A percentile compares a stretch with the other conserved stretches of the same genome.
phyloP scores from a whole-genome alignment of 208 protist species.

The Leishmania aethiopica region DNA sequence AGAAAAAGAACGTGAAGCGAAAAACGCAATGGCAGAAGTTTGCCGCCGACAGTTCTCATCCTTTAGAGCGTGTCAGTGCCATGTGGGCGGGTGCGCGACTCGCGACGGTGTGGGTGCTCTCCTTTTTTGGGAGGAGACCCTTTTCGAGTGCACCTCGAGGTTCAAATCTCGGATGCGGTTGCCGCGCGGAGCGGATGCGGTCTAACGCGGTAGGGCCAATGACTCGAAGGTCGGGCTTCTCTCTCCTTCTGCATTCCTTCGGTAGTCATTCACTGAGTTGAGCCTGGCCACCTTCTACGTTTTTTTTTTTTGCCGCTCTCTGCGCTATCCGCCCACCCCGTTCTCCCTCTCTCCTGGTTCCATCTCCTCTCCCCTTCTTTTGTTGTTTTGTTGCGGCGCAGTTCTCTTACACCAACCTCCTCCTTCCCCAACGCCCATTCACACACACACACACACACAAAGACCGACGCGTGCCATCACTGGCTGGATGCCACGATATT shows the following conservation, averaged over 20 bases:
- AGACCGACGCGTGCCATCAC: not conserved
- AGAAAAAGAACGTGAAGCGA: not conserved
- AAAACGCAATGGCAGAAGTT: not conserved
- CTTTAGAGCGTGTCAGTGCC: not conserved
- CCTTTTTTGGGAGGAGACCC: not conserved
- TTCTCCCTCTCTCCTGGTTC: not conserved
- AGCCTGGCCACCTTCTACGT: not conserved
- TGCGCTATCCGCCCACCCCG: not conserved
- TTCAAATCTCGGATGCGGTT: not conserved
- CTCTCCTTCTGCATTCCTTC: not conserved
- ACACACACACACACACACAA: constrained; percentile 1
- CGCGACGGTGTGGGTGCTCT: not conserved
- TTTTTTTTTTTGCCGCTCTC: too few relatives aligned
- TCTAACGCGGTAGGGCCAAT: not conserved
- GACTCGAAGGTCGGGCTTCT: not conserved
- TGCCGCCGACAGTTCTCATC: too few relatives aligned
- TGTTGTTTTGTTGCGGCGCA: not conserved
- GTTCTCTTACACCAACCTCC: not conserved
- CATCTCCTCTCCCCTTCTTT: not conserved
- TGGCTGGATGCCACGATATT: not conserved
- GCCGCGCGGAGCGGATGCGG: not conserved
- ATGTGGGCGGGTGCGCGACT: not conserved
- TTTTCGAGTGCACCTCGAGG: too few relatives aligned
- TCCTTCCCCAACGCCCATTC: not conserved
- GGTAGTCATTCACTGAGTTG: not conserved